These are phyloP conservation scores for Cercospora canescens DNA, from an alignment of 2,329 filamentous ascomycete species.

Conservation along the genomic window DNA sequence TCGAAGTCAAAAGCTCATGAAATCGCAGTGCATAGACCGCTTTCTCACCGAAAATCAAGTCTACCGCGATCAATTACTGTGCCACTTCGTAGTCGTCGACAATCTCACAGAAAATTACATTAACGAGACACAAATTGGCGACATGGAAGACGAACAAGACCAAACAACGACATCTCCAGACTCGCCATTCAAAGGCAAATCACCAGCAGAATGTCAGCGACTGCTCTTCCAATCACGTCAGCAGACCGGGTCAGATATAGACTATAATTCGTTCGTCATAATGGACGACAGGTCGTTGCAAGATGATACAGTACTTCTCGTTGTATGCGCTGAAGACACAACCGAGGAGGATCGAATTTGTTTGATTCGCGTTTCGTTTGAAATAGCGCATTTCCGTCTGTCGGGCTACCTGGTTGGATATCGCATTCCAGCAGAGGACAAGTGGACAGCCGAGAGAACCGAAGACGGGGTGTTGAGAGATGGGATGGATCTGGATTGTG, in stretches of 20 bases:
- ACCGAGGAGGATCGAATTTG: neutral
- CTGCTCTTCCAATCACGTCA: neutral
- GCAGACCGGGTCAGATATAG: neutral
- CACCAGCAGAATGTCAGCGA: neutral
- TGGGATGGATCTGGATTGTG: neutral
- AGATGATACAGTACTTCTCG: neutral
- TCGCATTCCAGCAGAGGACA: neutral
- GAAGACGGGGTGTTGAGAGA: neutral
- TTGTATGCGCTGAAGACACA: neutral
- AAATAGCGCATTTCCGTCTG: neutral
- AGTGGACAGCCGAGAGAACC: neutral
- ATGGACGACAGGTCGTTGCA: neutral
- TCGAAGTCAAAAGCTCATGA: neutral
- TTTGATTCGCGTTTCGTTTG: neutral
- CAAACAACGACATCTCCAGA: neutral
- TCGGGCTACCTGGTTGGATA: neutral
- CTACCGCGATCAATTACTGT: neutral
- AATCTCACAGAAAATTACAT: neutral
- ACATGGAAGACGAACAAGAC: neutral
- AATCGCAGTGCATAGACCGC: neutral
- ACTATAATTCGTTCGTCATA: neutral
- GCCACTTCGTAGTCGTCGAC: neutral
- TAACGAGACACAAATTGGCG: neutral
- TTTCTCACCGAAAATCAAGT: neutral
- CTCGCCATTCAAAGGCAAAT: neutral